phyloP scores from a whole-genome alignment of 2,329 filamentous ascomycete genomes.

The Furcasterigmium furcatum region DNA sequence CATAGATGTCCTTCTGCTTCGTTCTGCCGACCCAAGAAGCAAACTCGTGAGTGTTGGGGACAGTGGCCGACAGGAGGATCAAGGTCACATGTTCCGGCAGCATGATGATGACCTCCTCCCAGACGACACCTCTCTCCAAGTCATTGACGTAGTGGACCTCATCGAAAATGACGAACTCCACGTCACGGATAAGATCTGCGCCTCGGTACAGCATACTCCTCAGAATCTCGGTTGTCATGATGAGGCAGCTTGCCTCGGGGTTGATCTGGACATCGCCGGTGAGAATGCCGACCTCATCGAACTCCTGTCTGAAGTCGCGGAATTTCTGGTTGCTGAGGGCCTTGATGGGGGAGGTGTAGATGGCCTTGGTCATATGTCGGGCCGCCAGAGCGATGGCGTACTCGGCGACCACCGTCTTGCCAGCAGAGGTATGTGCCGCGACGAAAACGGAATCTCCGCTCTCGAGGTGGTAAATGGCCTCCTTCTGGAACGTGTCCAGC shows the following conservation, averaged over 20 bases:
- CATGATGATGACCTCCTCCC: slow-evolving; percentile 99
- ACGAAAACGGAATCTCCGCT: slow-evolving; percentile 97
- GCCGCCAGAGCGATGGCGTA: slow-evolving; percentile 94
- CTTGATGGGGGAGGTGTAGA: slow-evolving; percentile 98
- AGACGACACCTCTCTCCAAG: slow-evolving; percentile 90
- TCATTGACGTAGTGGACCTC: slow-evolving; percentile 99
- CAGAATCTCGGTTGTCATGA: slow-evolving; percentile 98
- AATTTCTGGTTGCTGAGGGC: slow-evolving; percentile 99
- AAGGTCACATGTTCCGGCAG: slow-evolving; percentile 94
- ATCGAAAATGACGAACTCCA: slow-evolving; percentile 98
- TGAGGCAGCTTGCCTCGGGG: slow-evolving; percentile 93
- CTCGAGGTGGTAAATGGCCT: slow-evolving; percentile 96
- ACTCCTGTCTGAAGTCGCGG: slow-evolving; percentile 83
- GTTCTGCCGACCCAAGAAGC: slow-evolving; percentile 97
- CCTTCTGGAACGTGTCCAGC: slow-evolving; percentile 96
- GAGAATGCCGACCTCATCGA: slow-evolving; percentile 94
- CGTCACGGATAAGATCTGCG: slow-evolving; percentile 91
- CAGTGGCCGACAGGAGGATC: slow-evolving; percentile 91
- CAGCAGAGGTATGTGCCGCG: slow-evolving; percentile 93
- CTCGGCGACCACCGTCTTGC: slow-evolving; percentile 96
- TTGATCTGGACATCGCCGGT: slow-evolving; percentile 98
- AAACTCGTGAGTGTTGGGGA: slow-evolving; percentile 96
- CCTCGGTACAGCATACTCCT: slow-evolving; percentile 97
- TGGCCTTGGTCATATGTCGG: slow-evolving; percentile 99
- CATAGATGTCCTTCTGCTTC: slow-evolving; percentile 98